Evolutionary conservation across 1,284 basidiomycete species (phyloP), one percentile per base, ranked within the genome.

Genomic region (Sanghuangporus baumii): DNA sequence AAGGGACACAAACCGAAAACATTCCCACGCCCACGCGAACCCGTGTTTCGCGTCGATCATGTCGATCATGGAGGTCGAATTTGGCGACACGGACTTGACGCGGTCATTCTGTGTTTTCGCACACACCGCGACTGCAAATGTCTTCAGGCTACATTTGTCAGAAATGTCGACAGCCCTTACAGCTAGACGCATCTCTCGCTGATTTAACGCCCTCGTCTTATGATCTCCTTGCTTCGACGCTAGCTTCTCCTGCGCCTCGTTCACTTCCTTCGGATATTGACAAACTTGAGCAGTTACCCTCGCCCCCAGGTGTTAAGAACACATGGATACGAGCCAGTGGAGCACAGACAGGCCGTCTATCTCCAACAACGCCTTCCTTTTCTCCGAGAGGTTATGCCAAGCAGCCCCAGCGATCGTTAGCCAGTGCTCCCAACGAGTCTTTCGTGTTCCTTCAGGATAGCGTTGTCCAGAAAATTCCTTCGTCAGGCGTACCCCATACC

Each of bases 371-470:
- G 37, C 52, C 65, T 60, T 57, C 41, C 18, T 69, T 73, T 47
- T 75, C 76, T 37, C 71, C 79, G 62, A 82, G 80, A 68, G 75
- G 79, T 37, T 79, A 82, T 71, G 81, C 79, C 62, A 88, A 84
- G 68, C 82, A 82, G 66, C 74, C 82, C 52, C 79, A 83, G 69
- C 82, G 81, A 65, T 75, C 72, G 26, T 78, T 77, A 4, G 76
- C 81, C 52, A 59, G 36, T 43, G 62, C 57, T n/a, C 88, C 89
- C 14, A 88, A 85, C 64, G 94, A 96, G 73, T 94, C 91, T 38
- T 97, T 94, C 74, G 90, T 97, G 66, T 82, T 97, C 54, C 78
- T 96, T 14, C 91, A 93, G 70, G 92, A 94, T 69, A 93, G 90
- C 70, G 79, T 87, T 59, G 83, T 87, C 70, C 80, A 79, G 64